Evolutionary conservation across 306 rosid genomes (phyloP).

Genomic region (Prunus armeniaca): DNA sequence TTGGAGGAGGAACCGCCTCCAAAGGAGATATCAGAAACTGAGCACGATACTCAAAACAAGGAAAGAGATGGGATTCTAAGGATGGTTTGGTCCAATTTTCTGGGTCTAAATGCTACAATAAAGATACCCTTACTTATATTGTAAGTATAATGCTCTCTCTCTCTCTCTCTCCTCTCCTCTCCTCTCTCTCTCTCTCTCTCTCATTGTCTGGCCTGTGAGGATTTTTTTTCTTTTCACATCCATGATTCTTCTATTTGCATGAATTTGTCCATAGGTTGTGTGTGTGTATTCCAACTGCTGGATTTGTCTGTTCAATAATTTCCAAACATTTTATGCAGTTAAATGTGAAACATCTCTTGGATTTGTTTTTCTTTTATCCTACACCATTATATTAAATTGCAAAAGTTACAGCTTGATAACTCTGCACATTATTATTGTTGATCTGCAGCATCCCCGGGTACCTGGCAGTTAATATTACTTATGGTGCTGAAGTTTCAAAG

Average conservation of each 20-base stretch:
- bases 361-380: not conserved
- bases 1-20: conserved; percentile 51
- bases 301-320: not conserved
- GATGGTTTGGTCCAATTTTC: conserved; percentile 50
- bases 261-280: not conserved
- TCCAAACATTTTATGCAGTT: not conserved
- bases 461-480: conserved; percentile 53
- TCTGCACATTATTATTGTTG: conserved; percentile 5
- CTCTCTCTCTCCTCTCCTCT: conserved; percentile 1
- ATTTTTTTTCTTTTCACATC: not conserved
- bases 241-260: not conserved
- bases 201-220: not conserved
- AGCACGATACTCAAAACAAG: conserved; percentile 31
- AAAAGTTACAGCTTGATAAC: not conserved
- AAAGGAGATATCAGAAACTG: conserved; percentile 36
- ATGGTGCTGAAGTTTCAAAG: conserved; percentile 75
- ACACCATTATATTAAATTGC: not conserved
- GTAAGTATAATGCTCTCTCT: conserved; percentile 49
- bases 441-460: conserved; percentile 70
- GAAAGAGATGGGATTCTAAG: conserved; percentile 41
- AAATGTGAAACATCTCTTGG: not conserved
- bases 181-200: not conserved
- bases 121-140: conserved; percentile 75
- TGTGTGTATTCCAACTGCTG: not conserved
- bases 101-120: conserved; percentile 56